Conservation (phyloP, 192 early-diverging fungal genomes). For the Coemansia sp. region DNA sequence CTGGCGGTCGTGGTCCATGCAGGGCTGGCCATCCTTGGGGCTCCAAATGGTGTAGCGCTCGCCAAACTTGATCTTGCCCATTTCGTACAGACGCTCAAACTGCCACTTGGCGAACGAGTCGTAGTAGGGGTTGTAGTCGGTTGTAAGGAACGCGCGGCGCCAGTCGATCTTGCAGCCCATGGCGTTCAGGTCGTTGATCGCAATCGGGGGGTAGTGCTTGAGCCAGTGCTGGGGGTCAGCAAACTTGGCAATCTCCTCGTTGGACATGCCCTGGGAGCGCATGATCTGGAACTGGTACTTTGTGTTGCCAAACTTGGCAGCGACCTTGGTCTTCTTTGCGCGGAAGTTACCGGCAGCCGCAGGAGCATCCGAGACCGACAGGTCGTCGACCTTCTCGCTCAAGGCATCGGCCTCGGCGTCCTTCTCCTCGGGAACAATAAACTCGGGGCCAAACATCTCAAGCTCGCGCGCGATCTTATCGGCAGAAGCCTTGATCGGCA, state of each 20-base stretch:
- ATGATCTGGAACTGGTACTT: constrained; percentile 98
- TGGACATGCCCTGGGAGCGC: constrained; percentile 79
- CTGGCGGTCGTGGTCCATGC: constrained; percentile 98
- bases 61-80: constrained; percentile 89
- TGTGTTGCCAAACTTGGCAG: constrained; percentile 75
- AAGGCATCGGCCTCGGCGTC: constrained; percentile 37
- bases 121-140: constrained; percentile 96
- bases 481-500: constrained; percentile 91
- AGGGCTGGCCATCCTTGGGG: constrained; percentile 89
- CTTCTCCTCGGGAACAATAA: constrained; percentile 31
- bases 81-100: constrained; percentile 79
- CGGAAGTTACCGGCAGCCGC: constrained; percentile 27
- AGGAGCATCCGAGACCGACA: constrained; percentile 54
- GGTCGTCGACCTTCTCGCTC: constrained; percentile 38
- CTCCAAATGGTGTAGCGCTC: constrained; percentile 98
- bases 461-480: constrained; percentile 54
- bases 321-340: constrained; percentile 75
- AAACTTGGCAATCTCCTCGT: constrained; percentile 90
- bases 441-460: constrained; percentile 50
- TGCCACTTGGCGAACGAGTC: constrained; percentile 99
- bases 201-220: constrained; percentile 88
- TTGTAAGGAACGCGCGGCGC: constrained; percentile 97
- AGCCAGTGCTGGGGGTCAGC: constrained; percentile 89
- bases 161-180: constrained; percentile 87
- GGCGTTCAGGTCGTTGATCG: constrained; percentile 71